These are phyloP conservation scores for Peribolospora kevripleyi DNA, from an alignment of 768 basidiomycete genomes.

Conservation along the genomic window DNA sequence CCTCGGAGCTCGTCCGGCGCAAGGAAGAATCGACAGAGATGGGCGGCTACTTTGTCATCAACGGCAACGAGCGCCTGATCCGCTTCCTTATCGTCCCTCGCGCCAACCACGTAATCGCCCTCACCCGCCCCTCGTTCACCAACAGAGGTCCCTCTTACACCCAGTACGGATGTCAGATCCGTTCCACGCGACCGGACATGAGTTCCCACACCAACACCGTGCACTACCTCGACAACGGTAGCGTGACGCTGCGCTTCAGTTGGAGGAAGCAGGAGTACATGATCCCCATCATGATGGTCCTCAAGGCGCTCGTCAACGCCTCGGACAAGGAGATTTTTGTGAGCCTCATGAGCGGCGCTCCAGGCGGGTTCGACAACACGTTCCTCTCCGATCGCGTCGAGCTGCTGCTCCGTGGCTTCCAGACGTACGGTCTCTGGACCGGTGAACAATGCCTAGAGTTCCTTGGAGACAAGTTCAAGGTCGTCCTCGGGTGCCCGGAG, in stretches of 20 bases:
- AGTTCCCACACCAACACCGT: constrained; percentile 80
- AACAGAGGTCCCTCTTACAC: constrained; percentile 91
- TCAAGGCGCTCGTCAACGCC: constrained; percentile 74
- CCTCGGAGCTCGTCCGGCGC: constrained; percentile 59
- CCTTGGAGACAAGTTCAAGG: constrained; percentile 85
- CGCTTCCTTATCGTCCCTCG: constrained; percentile 91
- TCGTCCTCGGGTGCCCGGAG: constrained; percentile 70
- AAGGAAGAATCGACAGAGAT: constrained; percentile 98
- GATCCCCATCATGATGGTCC: constrained; percentile 83
- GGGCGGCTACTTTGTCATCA: constrained; percentile 94
- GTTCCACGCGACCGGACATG: constrained; percentile 80
- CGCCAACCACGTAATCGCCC: constrained; percentile 79
- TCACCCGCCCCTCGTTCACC: constrained; percentile 68
- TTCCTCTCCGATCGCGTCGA: constrained; percentile 95
- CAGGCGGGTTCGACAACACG: constrained; percentile 48
- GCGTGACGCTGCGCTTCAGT: constrained; percentile 84
- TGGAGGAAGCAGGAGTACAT: constrained; percentile 98
- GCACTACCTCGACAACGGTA: constrained; percentile 93
- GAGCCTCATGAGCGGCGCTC: constrained; percentile 79
- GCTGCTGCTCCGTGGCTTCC: constrained; percentile 77
- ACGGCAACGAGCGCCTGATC: constrained; percentile 95
- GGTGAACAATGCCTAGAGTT: constrained; percentile 81
- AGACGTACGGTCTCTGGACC: constrained; percentile 65
- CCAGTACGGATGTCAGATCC: constrained; percentile 77
- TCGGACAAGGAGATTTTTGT: constrained; percentile 94